These are phyloP conservation scores for Entomortierella lignicola DNA, from an alignment of 192 early-diverging fungal genomes.

Conservation along the genomic window DNA sequence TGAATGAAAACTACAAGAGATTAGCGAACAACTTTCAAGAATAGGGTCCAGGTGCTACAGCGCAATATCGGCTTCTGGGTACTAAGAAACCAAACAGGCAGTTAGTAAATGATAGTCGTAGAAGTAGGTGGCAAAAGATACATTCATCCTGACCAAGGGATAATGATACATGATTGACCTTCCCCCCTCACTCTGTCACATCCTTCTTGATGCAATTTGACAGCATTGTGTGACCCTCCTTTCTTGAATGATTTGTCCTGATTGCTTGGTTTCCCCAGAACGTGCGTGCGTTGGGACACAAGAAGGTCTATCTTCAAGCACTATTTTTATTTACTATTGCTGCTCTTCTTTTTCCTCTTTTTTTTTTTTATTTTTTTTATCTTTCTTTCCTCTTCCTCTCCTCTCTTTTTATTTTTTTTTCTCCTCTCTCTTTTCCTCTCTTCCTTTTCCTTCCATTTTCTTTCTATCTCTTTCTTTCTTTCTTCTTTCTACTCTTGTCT, in stretches of 20 bases:
- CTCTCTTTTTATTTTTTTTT: background rate
- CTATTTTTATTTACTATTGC: conserved; percentile 1
- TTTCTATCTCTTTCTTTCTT: background rate
- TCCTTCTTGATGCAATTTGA: background rate
- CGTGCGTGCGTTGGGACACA: conserved; percentile 1
- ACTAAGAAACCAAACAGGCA: no score
- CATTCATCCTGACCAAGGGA: no score
- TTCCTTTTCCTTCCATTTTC: background rate
- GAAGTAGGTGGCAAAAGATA: no score
- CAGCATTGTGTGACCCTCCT: background rate
- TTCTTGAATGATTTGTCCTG: background rate
- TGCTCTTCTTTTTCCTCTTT: conserved; percentile 4
- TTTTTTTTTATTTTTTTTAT: conserved; percentile 3
- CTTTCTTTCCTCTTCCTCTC: background rate
- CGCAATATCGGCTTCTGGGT: no score
- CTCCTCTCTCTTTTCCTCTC: background rate
- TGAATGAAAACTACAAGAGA: background rate
- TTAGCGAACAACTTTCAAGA: no score
- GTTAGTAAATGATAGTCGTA: no score
- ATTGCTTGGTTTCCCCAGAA: conserved; percentile 7
- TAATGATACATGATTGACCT: no score
- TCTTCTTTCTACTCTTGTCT: background rate
- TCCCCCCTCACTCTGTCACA: no score
- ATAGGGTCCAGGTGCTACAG: no score
- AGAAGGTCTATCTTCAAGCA: no score